Evolutionary conservation across 495 filamentous ascomycete species (phyloP), one percentile per base, ranked within the genome.

Genomic region (Neurospora sp.): DNA sequence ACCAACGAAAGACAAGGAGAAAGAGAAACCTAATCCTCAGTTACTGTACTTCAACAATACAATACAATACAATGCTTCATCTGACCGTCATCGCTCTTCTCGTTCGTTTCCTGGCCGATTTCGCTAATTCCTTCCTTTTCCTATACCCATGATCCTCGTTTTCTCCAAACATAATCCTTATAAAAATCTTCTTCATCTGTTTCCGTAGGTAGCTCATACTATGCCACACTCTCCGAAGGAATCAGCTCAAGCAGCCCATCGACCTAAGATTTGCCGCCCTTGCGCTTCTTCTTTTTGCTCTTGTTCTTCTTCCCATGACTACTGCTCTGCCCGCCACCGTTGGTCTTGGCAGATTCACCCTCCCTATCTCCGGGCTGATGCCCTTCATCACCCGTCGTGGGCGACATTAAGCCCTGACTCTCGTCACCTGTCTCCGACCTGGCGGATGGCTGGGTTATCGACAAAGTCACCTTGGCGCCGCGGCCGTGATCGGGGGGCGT

Each of bases 261-360:
- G 41, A 75, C 75, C 81, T 82, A 82, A 18, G 80, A 83, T 71
- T 78, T 84, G 78, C 78, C 79, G 69, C 80, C 82, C 75, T 79
- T 84, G 72, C 84, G 77, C 79, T 82, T 85, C 79, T 84, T 86
- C 76, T 82, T 79, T 70, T 78, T 76, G 38, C 76, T 81, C 54
- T 82, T 83, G 77, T 81, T 81, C 72, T 80, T 82, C 18, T 74
- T 75, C 39, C 75, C 74, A 8, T 72, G 74, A 12, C 77, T 73
- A 49, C 70, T 69, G n/a, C 49, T 71, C 12, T 70, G 40, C 14
- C 74, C 69, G n/a, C 62, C 39, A 46, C 23, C 66, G 62, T 73
- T 46, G 69, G 72, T 54, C 11, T 42, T 54, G 39, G 73, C 38
- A 35, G 72, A 62, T 10, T 73, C 16, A 40, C 38, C 76, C 46